Conservation (phyloP, 176 grass and related monocot genomes). For the Cenchrus fungigraminus region DNA sequence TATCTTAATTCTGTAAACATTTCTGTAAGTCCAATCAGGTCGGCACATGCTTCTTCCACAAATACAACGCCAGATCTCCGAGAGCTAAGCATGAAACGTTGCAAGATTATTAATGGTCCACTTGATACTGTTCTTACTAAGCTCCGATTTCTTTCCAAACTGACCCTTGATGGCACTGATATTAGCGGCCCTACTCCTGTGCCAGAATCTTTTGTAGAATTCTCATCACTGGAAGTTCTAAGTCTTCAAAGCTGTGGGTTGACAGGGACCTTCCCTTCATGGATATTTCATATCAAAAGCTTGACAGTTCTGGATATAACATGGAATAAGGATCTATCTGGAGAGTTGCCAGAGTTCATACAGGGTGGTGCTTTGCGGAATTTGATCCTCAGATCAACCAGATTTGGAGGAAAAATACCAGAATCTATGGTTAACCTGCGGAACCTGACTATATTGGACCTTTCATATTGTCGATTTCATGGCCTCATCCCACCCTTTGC, state of each 20-base stretch:
- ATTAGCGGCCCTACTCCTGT: conserved; percentile 27
- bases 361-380: neutral
- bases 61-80: conserved; percentile 25
- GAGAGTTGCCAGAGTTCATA: conserved; percentile 38
- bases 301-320: conserved; percentile 44
- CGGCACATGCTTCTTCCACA: conserved; percentile 8
- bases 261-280: conserved; percentile 31
- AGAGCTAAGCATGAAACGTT: conserved; percentile 37
- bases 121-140: conserved; percentile 29
- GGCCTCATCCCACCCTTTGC: conserved; percentile 43
- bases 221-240: conserved; percentile 43
- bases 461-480: conserved; percentile 46
- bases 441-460: conserved; percentile 44
- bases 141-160: conserved; percentile 33
- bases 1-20: conserved; percentile 45
- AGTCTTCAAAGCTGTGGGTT: conserved; percentile 30
- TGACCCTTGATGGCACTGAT: conserved; percentile 38
- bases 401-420: conserved; percentile 46
- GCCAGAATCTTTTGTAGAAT: conserved; percentile 39
- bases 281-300: conserved; percentile 44
- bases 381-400: neutral
- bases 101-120: conserved; percentile 34
- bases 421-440: conserved; percentile 38
- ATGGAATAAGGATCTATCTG: conserved; percentile 36
- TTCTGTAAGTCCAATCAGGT: neutral